Conservation (phyloP, 352 stramenopile species). For the Pilasporangium apinafurcum region DNA sequence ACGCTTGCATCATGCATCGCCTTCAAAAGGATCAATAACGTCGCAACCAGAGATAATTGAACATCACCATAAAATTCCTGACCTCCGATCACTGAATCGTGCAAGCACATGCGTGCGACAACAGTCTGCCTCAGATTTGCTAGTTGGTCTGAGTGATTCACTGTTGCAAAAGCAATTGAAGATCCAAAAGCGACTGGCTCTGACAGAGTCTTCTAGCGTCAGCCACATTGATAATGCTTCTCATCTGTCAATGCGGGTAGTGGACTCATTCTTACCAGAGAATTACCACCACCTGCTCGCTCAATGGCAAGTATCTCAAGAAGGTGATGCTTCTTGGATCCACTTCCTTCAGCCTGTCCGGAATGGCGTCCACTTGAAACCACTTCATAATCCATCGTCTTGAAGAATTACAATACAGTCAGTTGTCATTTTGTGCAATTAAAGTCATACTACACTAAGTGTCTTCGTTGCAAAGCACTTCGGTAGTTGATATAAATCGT, state of each 20-base stretch:
- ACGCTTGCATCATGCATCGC: neutral
- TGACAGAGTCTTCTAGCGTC: no score
- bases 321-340: slow-evolving; percentile 4
- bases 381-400: no score
- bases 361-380: no score
- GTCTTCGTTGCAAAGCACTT: no score
- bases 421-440: no score
- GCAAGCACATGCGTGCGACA: slow-evolving; percentile 9
- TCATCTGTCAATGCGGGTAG: neutral
- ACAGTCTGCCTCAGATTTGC: slow-evolving; percentile 1
- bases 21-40: neutral
- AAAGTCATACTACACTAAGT: no score
- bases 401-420: no score
- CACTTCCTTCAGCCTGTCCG: no score
- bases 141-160: slow-evolving; percentile 6
- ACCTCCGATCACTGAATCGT: slow-evolving; percentile 8
- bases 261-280: slow-evolving; percentile 5
- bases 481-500: no score
- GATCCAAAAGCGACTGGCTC: slow-evolving; percentile 6
- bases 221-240: no score
- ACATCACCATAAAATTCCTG: no score
- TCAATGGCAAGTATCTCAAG: slow-evolving; percentile 6
- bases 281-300: slow-evolving; percentile 12
- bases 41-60: no score
- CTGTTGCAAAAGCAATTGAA: neutral